Percentiles rank a stretch among this genome's conserved stretches.
Evolutionary conservation across 2,329 filamentous ascomycete genomes (phyloP).

Genomic region (Cladosporium sp.): DNA sequence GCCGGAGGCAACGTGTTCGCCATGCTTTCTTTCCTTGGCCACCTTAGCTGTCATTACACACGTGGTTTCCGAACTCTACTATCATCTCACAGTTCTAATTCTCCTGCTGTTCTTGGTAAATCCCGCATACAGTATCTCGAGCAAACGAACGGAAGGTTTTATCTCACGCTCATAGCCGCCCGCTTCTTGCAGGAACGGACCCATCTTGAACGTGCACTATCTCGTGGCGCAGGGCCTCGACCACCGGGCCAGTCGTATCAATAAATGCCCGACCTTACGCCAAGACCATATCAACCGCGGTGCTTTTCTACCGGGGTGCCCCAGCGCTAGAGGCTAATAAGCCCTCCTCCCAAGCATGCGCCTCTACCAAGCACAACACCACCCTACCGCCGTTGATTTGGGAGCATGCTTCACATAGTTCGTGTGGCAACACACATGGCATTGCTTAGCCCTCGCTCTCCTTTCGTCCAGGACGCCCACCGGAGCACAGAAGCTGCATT

Average conservation of each 20-base stretch:
- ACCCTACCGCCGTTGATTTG: not conserved
- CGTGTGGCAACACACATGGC: slow-evolving; percentile 8
- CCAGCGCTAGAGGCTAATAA: not conserved
- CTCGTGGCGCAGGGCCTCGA: slow-evolving; percentile 14
- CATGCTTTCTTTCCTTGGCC: too few relatives aligned
- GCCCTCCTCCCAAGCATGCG: not conserved
- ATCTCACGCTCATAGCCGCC: slow-evolving; percentile 1
- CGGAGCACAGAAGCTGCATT: slow-evolving; percentile 15
- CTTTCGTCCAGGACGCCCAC: slow-evolving; percentile 11
- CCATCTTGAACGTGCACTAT: slow-evolving; percentile 8
- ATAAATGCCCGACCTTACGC: not conserved
- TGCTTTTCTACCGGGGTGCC: not conserved
- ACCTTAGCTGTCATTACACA: not conserved
- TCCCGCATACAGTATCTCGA: too few relatives aligned
- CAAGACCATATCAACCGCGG: slow-evolving; percentile 8
- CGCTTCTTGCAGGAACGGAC: not conserved
- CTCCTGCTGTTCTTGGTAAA: not conserved
- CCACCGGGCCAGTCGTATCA: not conserved
- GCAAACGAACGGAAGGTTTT: too few relatives aligned
- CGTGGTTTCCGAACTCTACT: not conserved
- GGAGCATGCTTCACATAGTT: not conserved
- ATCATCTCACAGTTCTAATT: not conserved
- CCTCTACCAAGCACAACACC: slow-evolving; percentile 12
- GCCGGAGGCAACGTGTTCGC: not conserved
- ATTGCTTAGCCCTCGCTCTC: slow-evolving; percentile 9